phyloP scores from a whole-genome alignment of 2,329 filamentous ascomycete genomes.

The Sordariomycetes sp. region DNA sequence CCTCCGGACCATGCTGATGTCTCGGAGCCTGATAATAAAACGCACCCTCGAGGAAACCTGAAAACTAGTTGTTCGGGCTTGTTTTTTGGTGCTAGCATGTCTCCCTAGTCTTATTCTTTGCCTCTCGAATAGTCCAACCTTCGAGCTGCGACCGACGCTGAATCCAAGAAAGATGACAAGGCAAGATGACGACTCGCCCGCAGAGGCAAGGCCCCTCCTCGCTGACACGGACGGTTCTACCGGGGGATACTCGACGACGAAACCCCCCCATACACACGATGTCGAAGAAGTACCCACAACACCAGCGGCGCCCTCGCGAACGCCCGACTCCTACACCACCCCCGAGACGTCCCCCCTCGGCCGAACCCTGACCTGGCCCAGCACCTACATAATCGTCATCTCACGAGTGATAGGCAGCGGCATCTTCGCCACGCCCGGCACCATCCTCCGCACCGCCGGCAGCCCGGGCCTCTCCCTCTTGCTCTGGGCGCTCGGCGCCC shows the following conservation, averaged over 20 bases:
- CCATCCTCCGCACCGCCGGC: conserved; percentile 52
- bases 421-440: conserved; percentile 59
- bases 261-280: not conserved
- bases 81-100: too few species aligned
- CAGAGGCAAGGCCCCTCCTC: not conserved
- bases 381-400: conserved; percentile 53
- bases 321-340: conserved; percentile 42
- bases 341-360: conserved; percentile 45
- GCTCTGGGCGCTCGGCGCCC: conserved; percentile 50
- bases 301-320: conserved; percentile 1
- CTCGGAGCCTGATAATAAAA: not conserved
- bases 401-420: conserved; percentile 57
- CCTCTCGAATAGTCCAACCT: too few species aligned
- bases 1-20: not conserved
- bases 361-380: conserved; percentile 47
- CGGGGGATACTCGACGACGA: not conserved
- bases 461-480: conserved; percentile 49
- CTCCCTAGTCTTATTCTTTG: too few species aligned
- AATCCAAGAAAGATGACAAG: not conserved
- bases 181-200: not conserved
- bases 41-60: too few species aligned
- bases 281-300: not conserved
- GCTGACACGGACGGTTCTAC: not conserved
- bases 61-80: too few species aligned
- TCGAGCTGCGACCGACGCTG: too few species aligned